Evolutionary conservation across 768 basidiomycete species (phyloP), one percentile per base, ranked within the genome.

Genomic region (Udeniomyces megalosporus): DNA sequence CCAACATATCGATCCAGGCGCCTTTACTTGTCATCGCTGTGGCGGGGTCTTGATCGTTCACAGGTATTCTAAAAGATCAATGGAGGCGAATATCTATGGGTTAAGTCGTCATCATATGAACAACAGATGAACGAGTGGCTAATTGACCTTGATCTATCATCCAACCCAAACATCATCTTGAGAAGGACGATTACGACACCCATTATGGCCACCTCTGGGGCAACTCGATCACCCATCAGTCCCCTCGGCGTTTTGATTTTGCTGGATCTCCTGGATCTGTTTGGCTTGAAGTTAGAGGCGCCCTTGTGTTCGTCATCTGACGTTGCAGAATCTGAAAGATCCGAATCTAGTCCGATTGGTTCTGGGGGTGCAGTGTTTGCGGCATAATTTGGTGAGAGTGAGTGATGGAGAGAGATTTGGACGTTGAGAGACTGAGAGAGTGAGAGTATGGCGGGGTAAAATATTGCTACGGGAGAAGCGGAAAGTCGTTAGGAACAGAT

Each of bases 151-250:
- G 68, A 60, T 66, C 75, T 75, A 31, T 82, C 86, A 70, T 91
- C 88, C 31, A 91, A 70, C 0, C 89, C 91, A 68, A 91, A 91
- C 28, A 83, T 79, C 78, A 93, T 78, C 75, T 91, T 92, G 68
- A 91, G 76, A 38, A 83, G 82, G 12, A 88, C 77, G 14, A 90
- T 77, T 52, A 80, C 79, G 15, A 76, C 76, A 2, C 80, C 81
- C 48, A 80, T 70, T 26, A 88, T 74, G 2, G 79, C 78, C 53
- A 84, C 74, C 69, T 91, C 88, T 11, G 83, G 79, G 6, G 86
- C 81, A 31, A 79, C 78, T 66, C 79, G 82, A 71, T 87, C 86
- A 58, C 78, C 76, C 58, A 76, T 78, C 70, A 82, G 81, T 26
- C 74, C 70, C 50, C 73, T 74, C 17, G 75, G n/a, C n/a, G n/a